Base-by-base conservation (phyloP, 164 flowering plant genomes). In the Amborella trichopoda region DNA sequence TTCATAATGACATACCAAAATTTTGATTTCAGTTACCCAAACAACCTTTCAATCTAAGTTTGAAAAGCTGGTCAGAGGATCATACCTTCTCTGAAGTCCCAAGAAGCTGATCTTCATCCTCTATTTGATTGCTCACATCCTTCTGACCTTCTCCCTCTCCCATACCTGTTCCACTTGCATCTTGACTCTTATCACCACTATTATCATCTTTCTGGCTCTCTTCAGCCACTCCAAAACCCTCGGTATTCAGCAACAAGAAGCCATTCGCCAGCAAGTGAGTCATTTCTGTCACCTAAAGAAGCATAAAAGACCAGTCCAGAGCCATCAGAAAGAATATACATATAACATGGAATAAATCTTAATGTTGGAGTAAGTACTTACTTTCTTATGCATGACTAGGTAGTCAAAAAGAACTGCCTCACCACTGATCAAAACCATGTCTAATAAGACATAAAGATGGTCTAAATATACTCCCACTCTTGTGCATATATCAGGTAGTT, bases 51-150 rank as follows among this genome's bases (percentile, higher is more conserved):
- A n/a, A n/a, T n/a, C n/a, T n/a, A n/a, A n/a, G n/a, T n/a, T n/a
- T n/a, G n/a, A n/a, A n/a, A n/a, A n/a, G 2, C 2, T 11, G 5
- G 32, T 39, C 27, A 1, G 12, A 39, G 25, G 24, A 37, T 49
- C 26, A 21, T 46, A 83, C 98, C 85, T 78, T 72, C 17, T 73
- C 73, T 54, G 74, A 66, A 48, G 69, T 28, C 18, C 96, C 96
- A 46, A 78, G 77, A 52, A 93, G 80, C 62, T 88, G 95, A 69
- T 84, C 94, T 73, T 84, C 96, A 66, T 93, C 85, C 21, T 23
- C 55, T 49, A 93, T 80, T 68, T 93, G 83, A 44, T 84, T 85
- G 53, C 96, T 93, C 33, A 93, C 96, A 65, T 93, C 99, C 42
- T 78, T 82, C 19, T 50, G 3, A 43, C 99, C 99, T 2, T 37